Conservation (phyloP, 2,329 filamentous ascomycete genomes). For the Stemphylium vesicarium region DNA sequence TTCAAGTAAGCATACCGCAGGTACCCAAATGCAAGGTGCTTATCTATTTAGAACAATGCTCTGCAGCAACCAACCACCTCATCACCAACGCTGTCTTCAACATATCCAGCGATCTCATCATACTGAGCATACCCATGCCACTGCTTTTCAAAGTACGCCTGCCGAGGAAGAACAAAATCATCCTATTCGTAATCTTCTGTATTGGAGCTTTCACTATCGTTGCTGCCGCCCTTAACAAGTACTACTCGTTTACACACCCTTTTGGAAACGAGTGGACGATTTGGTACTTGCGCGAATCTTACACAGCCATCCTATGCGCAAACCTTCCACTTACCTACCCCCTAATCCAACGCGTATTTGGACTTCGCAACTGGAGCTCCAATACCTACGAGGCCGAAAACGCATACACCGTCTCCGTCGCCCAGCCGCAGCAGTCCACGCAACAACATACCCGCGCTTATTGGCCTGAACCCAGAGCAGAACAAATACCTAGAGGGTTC, state of each 20-base stretch:
- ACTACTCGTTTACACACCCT: conserved; percentile 64
- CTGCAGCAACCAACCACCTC: conserved; percentile 49
- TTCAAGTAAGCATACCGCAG: conserved; percentile 28
- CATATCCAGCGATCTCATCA: conserved; percentile 55
- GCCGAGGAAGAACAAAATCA: conserved; percentile 58
- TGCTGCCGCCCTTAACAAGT: conserved; percentile 65
- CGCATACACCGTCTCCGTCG: conserved; percentile 5
- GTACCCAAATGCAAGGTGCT: background rate
- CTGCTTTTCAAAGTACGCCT: conserved; percentile 54
- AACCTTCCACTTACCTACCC: conserved; percentile 68
- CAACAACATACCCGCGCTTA: conserved; percentile 9
- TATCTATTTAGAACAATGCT: conserved; percentile 48
- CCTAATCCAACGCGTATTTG: conserved; percentile 58
- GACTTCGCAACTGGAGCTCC: conserved; percentile 41
- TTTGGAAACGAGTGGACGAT: conserved; percentile 64
- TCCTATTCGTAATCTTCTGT: conserved; percentile 62
- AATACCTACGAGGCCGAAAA: conserved; percentile 22
- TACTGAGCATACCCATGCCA: conserved; percentile 55
- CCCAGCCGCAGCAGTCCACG: conserved; percentile 4
- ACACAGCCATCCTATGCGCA: conserved; percentile 65
- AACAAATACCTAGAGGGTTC: conserved; percentile 19
- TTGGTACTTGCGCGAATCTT: conserved; percentile 66
- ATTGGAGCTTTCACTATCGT: conserved; percentile 61
- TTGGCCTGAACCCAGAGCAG: conserved; percentile 20
- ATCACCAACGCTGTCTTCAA: conserved; percentile 53